These are phyloP conservation scores for Beauveria varroae DNA, from an alignment of 2,329 filamentous ascomycete genomes.

Conservation along the genomic window DNA sequence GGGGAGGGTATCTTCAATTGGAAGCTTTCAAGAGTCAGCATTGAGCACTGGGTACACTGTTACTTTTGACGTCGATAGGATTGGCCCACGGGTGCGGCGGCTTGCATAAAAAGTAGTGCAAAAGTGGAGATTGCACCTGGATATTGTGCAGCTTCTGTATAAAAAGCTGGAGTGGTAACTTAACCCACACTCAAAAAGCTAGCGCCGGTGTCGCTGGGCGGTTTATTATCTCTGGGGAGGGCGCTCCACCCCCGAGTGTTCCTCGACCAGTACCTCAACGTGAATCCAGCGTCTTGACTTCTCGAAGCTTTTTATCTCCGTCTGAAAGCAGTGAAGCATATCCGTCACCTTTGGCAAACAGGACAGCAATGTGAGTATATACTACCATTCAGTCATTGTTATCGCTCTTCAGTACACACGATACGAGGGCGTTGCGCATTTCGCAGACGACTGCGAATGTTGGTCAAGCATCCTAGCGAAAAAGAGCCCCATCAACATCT, in stretches of 20 bases:
- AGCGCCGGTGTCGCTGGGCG: constrained; percentile 12
- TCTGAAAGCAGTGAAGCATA: background rate
- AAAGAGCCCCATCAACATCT: background rate
- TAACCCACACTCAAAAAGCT: background rate
- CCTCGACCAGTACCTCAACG: constrained; percentile 1
- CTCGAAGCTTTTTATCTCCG: background rate
- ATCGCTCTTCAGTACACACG: too few species aligned
- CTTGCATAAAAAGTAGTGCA: constrained; percentile 4
- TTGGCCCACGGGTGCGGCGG: background rate
- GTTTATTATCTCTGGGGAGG: constrained; percentile 9
- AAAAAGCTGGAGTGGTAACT: background rate
- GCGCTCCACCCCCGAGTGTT: background rate
- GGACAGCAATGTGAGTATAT: background rate
- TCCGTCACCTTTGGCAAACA: background rate
- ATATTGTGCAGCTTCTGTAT: constrained; percentile 2
- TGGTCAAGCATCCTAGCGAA: background rate
- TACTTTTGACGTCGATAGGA: constrained; percentile 4
- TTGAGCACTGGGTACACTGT: background rate
- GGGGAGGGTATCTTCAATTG: background rate
- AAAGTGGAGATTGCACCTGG: background rate
- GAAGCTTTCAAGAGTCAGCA: background rate
- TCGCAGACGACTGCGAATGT: background rate
- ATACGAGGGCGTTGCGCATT: background rate
- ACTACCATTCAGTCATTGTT: background rate
- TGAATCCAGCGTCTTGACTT: background rate